Evolutionary conservation across 2,329 filamentous ascomycete species (phyloP).

Genomic region (Coniochaeta sp.): DNA sequence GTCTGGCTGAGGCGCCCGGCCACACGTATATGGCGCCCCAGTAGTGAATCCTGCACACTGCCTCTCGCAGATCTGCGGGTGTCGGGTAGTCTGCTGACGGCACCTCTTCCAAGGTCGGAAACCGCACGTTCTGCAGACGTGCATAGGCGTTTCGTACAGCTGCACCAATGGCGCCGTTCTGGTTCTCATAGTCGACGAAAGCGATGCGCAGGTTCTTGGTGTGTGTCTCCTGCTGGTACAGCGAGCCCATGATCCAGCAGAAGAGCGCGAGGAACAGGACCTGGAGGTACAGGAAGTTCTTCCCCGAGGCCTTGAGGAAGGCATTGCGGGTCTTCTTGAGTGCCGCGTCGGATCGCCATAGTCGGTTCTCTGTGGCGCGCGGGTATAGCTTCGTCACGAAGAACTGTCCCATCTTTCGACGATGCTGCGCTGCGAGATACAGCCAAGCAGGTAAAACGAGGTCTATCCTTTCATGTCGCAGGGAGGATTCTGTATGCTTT

Average conservation of each 20-base stretch:
- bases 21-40: constrained; percentile 24
- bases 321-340: constrained; percentile 3
- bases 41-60: constrained; percentile 24
- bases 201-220: constrained; percentile 24
- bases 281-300: constrained; percentile 24
- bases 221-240: constrained; percentile 22
- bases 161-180: constrained; percentile 21
- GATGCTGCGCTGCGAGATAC: neutral
- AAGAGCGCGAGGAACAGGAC: constrained; percentile 26
- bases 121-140: constrained; percentile 16
- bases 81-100: constrained; percentile 11
- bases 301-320: constrained; percentile 13
- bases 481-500: neutral
- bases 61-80: constrained; percentile 12
- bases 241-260: constrained; percentile 26
- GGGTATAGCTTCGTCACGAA: constrained; percentile 2
- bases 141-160: constrained; percentile 23
- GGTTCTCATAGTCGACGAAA: constrained; percentile 28
- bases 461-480: neutral
- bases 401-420: neutral
- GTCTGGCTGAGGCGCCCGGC: constrained; percentile 24
- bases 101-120: constrained; percentile 21
- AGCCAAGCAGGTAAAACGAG: neutral
- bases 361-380: constrained; percentile 4
- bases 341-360: neutral